Base-by-base conservation (phyloP, 2,329 filamentous ascomycete genomes). In the Dissoconium aciculare region DNA sequence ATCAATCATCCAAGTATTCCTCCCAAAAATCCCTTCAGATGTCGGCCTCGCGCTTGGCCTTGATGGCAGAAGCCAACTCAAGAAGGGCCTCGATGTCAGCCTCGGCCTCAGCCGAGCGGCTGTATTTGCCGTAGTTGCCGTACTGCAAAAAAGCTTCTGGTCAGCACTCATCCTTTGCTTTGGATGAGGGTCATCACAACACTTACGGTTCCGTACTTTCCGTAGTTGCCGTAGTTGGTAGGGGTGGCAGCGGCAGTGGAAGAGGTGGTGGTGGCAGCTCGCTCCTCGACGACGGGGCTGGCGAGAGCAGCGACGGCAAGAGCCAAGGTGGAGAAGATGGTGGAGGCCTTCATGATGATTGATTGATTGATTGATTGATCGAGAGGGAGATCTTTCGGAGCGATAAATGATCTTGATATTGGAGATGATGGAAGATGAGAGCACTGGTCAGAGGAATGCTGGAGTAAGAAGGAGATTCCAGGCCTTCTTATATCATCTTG, bases 91-190 rank as follows among this genome's bases (percentile, higher is more conserved):
- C 34, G 8, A 32, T 17, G 10, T 32, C 30, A 10, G 34, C 34
- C 6, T 36, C 35, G 5, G 32, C 35, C 27, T 37, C 35, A 8
- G 35, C 31, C 11, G 28, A 27, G 14, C 34, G 34, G 25, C 23
- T 30, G 17, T 33, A 26, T 16, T 14, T 15, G 5, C 17, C 25
- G 30, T 37, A 37, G 11, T 15, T 17, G 17, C 6, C 19, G 28
- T 30, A 30, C 28, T 30, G 11, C 19, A 8, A n/a, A 23, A 23
- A 23, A 23, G 8, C 19, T 8, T n/a, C 19, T 23, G 8, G 19
- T 23, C 19, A 23, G 19, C n/a, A 23, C 19, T 8, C n/a, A n/a
- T 23, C 8, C 19, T n/a, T 23, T 23, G 8, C n/a, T n/a, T n/a
- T n/a, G n/a, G n/a, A n/a, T n/a, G n/a, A n/a, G n/a, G n/a, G n/a